Evolutionary conservation across 2,329 filamentous ascomycete species (phyloP).

Genomic region (Sporothrix brunneoviolacea): DNA sequence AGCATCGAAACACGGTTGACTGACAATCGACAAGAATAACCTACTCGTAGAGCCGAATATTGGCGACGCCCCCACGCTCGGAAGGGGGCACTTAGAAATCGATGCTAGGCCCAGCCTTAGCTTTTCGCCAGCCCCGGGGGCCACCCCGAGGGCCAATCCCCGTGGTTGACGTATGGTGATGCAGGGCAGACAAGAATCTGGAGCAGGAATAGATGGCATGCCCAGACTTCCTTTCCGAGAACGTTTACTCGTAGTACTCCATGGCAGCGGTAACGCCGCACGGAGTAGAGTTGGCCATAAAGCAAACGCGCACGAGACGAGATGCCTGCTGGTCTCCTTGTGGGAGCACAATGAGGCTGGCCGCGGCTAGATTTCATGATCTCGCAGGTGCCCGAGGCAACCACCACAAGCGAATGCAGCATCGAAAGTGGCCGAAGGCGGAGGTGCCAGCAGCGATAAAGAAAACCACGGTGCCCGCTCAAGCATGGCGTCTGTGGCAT

Average conservation of each 20-base stretch:
- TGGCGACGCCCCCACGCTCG: constrained; percentile 1
- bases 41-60: not conserved
- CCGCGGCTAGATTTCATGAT: not conserved
- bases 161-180: too few relatives aligned
- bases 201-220: too few relatives aligned
- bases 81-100: not conserved
- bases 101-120: not conserved
- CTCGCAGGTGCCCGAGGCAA: not conserved
- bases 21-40: not conserved
- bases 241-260: too few relatives aligned
- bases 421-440: not conserved
- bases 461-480: too few relatives aligned
- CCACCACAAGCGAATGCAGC: not conserved
- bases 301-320: too few relatives aligned
- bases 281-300: too few relatives aligned
- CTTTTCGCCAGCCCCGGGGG: too few relatives aligned
- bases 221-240: too few relatives aligned
- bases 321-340: not conserved
- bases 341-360: not conserved
- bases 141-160: not conserved
- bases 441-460: constrained; percentile 2
- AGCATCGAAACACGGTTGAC: too few relatives aligned
- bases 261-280: too few relatives aligned
- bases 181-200: too few relatives aligned
- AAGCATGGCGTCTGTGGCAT: too few relatives aligned